Evolutionary conservation across 495 filamentous ascomycete species (phyloP).

Genomic region (Bacidia rubella): DNA sequence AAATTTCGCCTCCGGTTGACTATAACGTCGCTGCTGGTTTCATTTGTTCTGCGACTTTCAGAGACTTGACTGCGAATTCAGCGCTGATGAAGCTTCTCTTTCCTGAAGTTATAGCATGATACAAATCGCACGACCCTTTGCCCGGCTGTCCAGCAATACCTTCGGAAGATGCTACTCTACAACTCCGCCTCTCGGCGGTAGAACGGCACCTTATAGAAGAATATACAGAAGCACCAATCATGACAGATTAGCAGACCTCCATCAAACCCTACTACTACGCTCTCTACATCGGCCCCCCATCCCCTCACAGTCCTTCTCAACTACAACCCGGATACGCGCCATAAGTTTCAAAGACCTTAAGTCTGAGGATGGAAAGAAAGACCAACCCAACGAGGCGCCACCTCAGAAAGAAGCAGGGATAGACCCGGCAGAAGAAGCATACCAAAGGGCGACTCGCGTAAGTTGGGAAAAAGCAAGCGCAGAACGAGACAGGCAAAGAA

Average conservation of each 20-base stretch:
- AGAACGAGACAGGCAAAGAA: conserved; percentile 1
- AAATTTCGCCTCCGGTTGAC: background rate
- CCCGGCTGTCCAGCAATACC: background rate
- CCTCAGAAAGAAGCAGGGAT: conserved; percentile 26
- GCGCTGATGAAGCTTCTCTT: too few relatives aligned
- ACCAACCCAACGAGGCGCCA: conserved; percentile 9
- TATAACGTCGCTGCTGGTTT: background rate
- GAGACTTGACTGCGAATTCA: too few relatives aligned
- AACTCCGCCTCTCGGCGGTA: conserved; percentile 29
- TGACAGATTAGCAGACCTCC: background rate
- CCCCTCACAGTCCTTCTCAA: conserved; percentile 24
- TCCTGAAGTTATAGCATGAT: conserved; percentile 10
- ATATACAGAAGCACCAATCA: conserved; percentile 22
- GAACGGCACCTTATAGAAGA: conserved; percentile 44
- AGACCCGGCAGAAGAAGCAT: conserved; percentile 19
- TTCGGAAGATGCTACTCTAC: conserved; percentile 7
- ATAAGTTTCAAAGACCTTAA: conserved; percentile 21
- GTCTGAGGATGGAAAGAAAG: conserved; percentile 16
- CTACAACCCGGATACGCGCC: conserved; percentile 27
- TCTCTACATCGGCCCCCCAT: background rate
- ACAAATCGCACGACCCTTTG: conserved; percentile 4
- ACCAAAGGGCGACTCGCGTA: conserved; percentile 10
- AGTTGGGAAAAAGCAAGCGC: conserved; percentile 2
- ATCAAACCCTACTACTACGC: background rate
- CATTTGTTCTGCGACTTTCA: too few relatives aligned